Percentiles rank a stretch among this genome's conserved stretches.
phyloP scores from a whole-genome alignment of 2,329 filamentous ascomycete species.

The Trichoderma guizhouense region DNA sequence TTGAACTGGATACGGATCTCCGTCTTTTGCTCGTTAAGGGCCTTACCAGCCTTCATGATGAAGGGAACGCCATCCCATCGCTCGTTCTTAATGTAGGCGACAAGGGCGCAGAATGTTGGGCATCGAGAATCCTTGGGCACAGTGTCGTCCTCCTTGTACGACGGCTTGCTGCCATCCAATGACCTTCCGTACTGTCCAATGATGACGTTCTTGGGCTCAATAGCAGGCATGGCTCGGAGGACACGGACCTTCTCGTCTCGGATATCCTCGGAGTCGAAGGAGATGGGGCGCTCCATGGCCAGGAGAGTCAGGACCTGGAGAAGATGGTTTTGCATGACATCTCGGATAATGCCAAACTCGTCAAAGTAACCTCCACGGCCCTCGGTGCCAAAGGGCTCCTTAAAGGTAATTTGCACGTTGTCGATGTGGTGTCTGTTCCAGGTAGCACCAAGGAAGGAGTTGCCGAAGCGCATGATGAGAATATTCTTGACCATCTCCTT shows the following conservation, averaged over 20 bases:
- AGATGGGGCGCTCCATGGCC: slow-evolving; percentile 97
- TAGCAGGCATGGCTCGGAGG: slow-evolving; percentile 84
- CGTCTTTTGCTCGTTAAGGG: slow-evolving; percentile 98
- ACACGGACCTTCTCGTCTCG: slow-evolving; percentile 98
- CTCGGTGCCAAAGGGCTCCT: slow-evolving; percentile 98
- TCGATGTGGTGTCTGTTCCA: slow-evolving; percentile 99
- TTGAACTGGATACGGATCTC: slow-evolving; percentile 99
- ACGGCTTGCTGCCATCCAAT: slow-evolving; percentile 90
- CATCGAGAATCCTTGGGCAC: slow-evolving; percentile 96
- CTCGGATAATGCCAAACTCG: slow-evolving; percentile 98
- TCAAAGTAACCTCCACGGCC: slow-evolving; percentile 98
- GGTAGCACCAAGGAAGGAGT: slow-evolving; percentile 96
- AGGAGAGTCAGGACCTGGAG: slow-evolving; percentile 94
- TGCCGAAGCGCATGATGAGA: slow-evolving; percentile 93
- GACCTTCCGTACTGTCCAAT: slow-evolving; percentile 98
- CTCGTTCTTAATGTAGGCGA: slow-evolving; percentile 99
- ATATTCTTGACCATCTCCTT: slow-evolving; percentile 99
- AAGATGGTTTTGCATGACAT: slow-evolving; percentile 99
- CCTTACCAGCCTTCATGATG: slow-evolving; percentile 99
- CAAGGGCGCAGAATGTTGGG: slow-evolving; percentile 96
- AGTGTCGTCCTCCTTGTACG: slow-evolving; percentile 98
- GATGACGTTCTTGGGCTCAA: slow-evolving; percentile 99
- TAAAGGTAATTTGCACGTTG: slow-evolving; percentile 98
- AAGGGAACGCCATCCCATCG: slow-evolving; percentile 98
- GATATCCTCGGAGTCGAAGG: slow-evolving; percentile 96